Percentiles rank a stretch among this genome's conserved stretches.
Evolutionary conservation across 2,329 filamentous ascomycete genomes (phyloP).

Genomic region (Scytalidium lignicola): DNA sequence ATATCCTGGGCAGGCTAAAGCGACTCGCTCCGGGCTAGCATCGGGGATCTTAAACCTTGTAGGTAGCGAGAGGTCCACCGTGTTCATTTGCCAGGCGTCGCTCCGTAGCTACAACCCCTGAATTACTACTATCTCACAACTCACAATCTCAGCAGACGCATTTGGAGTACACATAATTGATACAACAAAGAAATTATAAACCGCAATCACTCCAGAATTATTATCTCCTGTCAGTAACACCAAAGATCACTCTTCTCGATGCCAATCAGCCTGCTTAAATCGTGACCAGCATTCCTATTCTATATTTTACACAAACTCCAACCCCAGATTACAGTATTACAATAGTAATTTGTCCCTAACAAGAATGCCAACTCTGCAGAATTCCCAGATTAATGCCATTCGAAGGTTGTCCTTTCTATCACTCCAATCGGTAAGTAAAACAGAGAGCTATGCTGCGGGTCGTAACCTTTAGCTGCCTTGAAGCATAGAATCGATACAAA

Average conservation of each 20-base stretch:
- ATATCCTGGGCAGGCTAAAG: not conserved
- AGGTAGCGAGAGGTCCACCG: not conserved
- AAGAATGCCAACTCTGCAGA: not conserved
- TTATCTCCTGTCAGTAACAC: not conserved
- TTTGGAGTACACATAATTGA: not conserved
- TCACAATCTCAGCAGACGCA: not conserved
- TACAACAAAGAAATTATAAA: not conserved
- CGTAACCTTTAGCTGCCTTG: not conserved
- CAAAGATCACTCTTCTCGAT: not conserved
- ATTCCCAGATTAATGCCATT: not conserved
- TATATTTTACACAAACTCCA: not conserved
- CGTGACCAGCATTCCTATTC: not conserved
- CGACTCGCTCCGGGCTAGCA: not conserved
- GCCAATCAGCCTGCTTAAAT: not conserved
- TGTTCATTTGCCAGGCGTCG: not conserved
- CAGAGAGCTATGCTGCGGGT: not conserved
- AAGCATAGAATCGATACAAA: not conserved
- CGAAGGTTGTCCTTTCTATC: not conserved
- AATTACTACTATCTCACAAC: not conserved
- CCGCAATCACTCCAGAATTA: not conserved
- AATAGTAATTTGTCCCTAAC: not conserved
- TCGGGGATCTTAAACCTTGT: not conserved
- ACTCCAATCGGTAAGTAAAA: not conserved
- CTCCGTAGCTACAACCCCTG: not conserved
- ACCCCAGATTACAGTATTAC: not conserved